Conservation (phyloP, 352 stramenopile genomes). For the Plasmopara muralis region DNA sequence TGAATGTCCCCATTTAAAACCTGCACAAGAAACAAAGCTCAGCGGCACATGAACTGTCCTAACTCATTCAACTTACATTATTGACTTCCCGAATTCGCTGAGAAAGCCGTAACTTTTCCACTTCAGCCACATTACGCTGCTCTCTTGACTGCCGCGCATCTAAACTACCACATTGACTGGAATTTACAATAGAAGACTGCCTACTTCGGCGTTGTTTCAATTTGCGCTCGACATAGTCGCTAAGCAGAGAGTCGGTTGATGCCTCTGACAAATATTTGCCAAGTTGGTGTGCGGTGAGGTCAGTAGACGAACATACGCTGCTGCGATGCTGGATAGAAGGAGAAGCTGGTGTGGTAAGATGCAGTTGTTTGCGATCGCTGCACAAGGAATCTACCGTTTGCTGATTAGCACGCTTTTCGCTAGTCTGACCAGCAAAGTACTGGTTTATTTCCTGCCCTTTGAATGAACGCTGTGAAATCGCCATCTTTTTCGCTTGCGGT, state of each 20-base stretch:
- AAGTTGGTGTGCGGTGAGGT: constrained; percentile 19
- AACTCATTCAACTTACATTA: constrained; percentile 28
- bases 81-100: constrained; percentile 68
- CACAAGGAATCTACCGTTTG: constrained; percentile 40
- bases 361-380: constrained; percentile 23
- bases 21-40: constrained; percentile 20
- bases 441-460: constrained; percentile 6
- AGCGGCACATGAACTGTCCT: neutral
- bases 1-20: constrained; percentile 50
- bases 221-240: constrained; percentile 64
- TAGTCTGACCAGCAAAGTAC: constrained; percentile 3
- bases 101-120: constrained; percentile 57
- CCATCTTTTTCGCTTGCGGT: constrained; percentile 4
- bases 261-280: constrained; percentile 41
- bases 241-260: constrained; percentile 46
- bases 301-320: constrained; percentile 10
- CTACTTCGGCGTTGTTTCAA: constrained; percentile 34
- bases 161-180: constrained; percentile 6
- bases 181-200: constrained; percentile 7
- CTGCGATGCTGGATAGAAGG: neutral
- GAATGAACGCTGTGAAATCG: constrained; percentile 6
- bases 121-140: constrained; percentile 47
- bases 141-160: constrained; percentile 22
- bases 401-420: constrained; percentile 28
- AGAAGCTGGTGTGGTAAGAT: no score